Evolutionary conservation across 352 stramenopile species (phyloP).

Genomic region (Phytophthora cajani): DNA sequence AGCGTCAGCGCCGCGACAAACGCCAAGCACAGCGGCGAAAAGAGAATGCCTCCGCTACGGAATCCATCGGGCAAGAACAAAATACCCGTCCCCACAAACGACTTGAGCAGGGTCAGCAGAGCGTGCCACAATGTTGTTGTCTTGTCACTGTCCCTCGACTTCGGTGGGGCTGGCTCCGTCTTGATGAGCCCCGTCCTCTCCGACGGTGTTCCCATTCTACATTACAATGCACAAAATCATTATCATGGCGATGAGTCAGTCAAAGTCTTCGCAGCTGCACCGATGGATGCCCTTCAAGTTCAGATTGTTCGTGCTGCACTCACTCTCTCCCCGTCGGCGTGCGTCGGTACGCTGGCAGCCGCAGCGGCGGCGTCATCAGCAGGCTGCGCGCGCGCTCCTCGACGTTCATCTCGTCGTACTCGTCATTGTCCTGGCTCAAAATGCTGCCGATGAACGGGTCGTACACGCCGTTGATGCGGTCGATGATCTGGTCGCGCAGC

Average conservation of each 20-base stretch:
- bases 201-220: conserved; percentile 35
- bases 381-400: conserved; percentile 70
- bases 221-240: conserved; percentile 28
- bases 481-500: conserved; percentile 74
- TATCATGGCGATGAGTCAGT: conserved; percentile 15
- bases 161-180: conserved; percentile 10
- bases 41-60: conserved; percentile 73
- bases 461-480: conserved; percentile 79
- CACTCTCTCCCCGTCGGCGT: conserved; percentile 29
- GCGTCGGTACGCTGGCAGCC: conserved; percentile 39
- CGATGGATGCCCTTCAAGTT: background rate
- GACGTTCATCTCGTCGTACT: conserved; percentile 76
- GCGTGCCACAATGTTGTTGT: conserved; percentile 83
- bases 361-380: conserved; percentile 69
- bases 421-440: conserved; percentile 83
- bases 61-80: conserved; percentile 84
- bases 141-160: conserved; percentile 61
- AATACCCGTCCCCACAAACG: conserved; percentile 83
- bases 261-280: background rate
- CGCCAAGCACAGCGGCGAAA: conserved; percentile 72
- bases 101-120: conserved; percentile 80
- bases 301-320: conserved; percentile 7
- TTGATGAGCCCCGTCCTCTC: conserved; percentile 46
- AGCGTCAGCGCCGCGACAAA: conserved; percentile 71
- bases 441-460: conserved; percentile 86